Base-by-base conservation (phyloP, 768 basidiomycete species). In the Serendipita sp. region DNA sequence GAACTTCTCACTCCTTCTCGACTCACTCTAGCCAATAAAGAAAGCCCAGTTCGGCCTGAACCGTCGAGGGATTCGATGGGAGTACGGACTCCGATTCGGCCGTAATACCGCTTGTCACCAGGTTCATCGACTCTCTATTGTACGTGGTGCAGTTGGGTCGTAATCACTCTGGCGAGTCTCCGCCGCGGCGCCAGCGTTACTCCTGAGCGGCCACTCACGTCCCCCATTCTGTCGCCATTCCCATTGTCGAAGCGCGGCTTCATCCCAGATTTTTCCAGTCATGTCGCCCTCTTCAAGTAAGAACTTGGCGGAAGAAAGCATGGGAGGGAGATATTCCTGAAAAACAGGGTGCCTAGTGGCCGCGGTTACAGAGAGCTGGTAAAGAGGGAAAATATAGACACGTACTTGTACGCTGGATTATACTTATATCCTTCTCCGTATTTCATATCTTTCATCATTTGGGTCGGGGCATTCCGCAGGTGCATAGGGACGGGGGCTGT, bases 381-480 rank as follows among this genome's bases (percentile, higher is more conserved):
- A 44, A 65, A 5, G 18, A 35, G n/a, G 41, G 53, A 64, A 13
- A 18, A 54, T 38, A 47, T 16, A 30, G 63, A 47, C n/a, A 70
- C 81, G 70, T 66, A 83, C 79, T 69, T 71, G 70, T 79, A 86
- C 32, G 73, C 75, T 7, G 86, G 86, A 71, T 87, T 83, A 67
- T 84, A 89, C 63, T 71, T 72, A 67, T 89, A 89, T 24, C 77
- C 80, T 68, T 80, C 75, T 1, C 83, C 84, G 69, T 86, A 88
- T 24, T 83, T 85, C 1, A 88, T 76, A 30, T 82, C 78, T 70
- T 84, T 83, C 84, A 88, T 85, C 8, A 89, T 70, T 18, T 67
- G 68, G 2, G 88, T 89, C 2, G 89, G 88, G 7, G 88, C 88
- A 73, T 92, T 92, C 35, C 91, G 80, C 69, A 91, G 79, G 44